Evolutionary conservation across 345 rosid genomes (phyloP), one percentile per base, ranked within the genome.

Genomic region (Camelina laxa): DNA sequence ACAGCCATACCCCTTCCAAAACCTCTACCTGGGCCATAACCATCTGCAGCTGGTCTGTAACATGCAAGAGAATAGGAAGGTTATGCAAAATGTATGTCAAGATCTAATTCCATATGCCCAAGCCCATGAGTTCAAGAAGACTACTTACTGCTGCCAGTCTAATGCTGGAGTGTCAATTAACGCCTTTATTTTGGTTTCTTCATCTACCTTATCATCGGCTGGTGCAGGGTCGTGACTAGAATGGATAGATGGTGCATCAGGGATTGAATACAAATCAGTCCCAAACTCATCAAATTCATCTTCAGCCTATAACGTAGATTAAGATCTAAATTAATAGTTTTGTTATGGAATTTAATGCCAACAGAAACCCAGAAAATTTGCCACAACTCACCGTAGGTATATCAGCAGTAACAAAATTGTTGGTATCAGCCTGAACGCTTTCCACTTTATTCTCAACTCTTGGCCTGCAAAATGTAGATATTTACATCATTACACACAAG

Each of bases 201-300:
- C 99, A 3, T 92, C 97, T 79, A 87, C 91, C 30, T 72, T 66
- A 79, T 82, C 87, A 81, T 60, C 82, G 30, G 88, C 71, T 59
- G 92, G 90, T 33, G 83, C 81, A 67, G 80, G 81, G 64, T 92
- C 91, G 76, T 72, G 89, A 71, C 79, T 81, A 48, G 84, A 81
- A 51, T 84, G 87, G 69, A 85, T 81, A 3, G 91, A 63, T 12
- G 80, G 73, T 13, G 69, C 83, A 73, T 92, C 97, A 66, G 97
- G 96, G 76, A 95, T 83, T 30, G 94, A 83, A 72, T 95, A 95
- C 41, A 92, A 83, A 83, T 95, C 99, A 82, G 80, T 89, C 69
- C 99, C 99, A 84, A 95, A 95, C 74, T 95, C 99, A 86, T 92
- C 99, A 87, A 87, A 90, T 74, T 90, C 98, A 57, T 95, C 97